Conservation (phyloP, 176 grass and related monocot genomes). For the Triticum timopheevii region DNA sequence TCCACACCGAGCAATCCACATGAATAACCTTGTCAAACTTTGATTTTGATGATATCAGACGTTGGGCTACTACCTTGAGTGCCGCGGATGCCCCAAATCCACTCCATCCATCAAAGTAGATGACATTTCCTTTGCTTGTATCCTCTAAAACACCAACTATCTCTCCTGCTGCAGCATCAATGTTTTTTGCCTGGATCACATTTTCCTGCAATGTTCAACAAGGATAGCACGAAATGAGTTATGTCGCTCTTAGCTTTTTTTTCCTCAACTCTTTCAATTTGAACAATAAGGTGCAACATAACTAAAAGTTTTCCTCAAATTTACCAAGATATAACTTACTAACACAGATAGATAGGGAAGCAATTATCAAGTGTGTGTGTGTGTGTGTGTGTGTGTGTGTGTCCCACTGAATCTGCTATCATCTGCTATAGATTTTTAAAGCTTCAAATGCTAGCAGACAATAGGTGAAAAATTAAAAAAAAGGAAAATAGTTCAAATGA, state of each 20-base stretch:
- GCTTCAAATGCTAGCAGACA: background rate
- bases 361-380: background rate
- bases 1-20: background rate
- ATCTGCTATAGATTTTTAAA: background rate
- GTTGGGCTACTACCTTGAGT: background rate
- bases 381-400: background rate
- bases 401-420: no score
- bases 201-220: background rate
- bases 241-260: no score
- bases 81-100: background rate
- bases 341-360: background rate
- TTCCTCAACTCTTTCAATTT: background rate
- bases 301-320: background rate
- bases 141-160: background rate
- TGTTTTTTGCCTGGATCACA: background rate
- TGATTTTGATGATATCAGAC: background rate
- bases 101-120: accelerated
- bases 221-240: no score
- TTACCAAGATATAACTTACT: background rate
- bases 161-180: background rate
- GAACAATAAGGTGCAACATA: background rate
- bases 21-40: background rate
- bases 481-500: background rate
- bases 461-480: background rate
- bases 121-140: background rate